A percentile compares a stretch with the other conserved stretches of the same genome.
These are phyloP conservation scores for Turnera subulata DNA, from an alignment of 345 rosid species.

Conservation along the genomic window DNA sequence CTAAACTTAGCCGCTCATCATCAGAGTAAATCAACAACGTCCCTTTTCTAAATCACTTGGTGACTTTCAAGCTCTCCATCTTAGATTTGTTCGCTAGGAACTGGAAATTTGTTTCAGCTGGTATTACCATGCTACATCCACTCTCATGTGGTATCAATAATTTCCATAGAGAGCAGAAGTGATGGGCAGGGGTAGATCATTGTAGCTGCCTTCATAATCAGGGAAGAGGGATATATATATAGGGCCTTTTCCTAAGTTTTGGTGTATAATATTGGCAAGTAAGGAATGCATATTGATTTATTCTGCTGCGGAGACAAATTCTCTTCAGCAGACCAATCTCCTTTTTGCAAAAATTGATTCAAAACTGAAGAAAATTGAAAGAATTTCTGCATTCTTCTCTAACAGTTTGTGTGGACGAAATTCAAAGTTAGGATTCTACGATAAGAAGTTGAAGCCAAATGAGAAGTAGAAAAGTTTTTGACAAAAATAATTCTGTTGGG, in stretches of 20 bases:
- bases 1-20: slow-evolving; percentile 17
- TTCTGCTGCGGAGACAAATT: slow-evolving; percentile 1
- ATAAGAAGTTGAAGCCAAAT: background rate
- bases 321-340: background rate
- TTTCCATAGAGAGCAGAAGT: background rate
- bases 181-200: background rate
- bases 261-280: too few relatives aligned
- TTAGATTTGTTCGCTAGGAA: background rate
- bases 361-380: too few relatives aligned
- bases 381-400: too few relatives aligned
- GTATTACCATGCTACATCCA: too few relatives aligned
- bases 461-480: background rate
- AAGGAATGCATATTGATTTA: background rate
- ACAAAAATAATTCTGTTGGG: background rate
- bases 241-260: background rate
- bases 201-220: background rate
- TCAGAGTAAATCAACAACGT: background rate
- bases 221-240: background rate
- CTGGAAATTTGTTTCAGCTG: background rate
- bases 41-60: background rate
- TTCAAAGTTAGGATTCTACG: too few relatives aligned
- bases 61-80: background rate
- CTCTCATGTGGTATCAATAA: background rate
- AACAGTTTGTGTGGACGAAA: too few relatives aligned
- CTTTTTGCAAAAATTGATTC: background rate